Evolutionary conservation across 73 alveolate genomes (phyloP).

Genomic region (Uronychia setigera): DNA sequence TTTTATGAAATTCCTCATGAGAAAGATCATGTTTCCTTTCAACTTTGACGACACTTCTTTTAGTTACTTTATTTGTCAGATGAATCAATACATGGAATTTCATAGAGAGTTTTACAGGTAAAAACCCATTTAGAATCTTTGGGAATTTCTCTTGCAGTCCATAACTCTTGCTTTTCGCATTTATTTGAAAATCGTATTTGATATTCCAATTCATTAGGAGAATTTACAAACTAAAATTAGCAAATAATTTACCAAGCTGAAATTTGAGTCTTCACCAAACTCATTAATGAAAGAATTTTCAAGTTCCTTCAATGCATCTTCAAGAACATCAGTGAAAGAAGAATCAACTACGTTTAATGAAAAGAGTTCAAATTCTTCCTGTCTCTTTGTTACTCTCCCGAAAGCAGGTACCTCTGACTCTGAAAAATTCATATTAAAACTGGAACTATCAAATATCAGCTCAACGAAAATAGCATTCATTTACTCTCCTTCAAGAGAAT

Average conservation of each 20-base stretch:
- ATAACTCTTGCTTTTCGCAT: conserved; percentile 17
- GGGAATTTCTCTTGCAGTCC: conserved; percentile 12
- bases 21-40: background rate
- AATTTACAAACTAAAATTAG: background rate
- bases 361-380: background rate
- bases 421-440: background rate
- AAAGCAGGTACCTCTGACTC: background rate
- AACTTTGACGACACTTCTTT: background rate
- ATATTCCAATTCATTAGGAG: background rate
- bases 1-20: background rate
- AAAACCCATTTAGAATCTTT: conserved; percentile 6
- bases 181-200: background rate
- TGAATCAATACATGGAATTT: background rate
- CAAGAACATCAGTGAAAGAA: background rate
- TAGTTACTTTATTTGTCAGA: background rate
- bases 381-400: background rate
- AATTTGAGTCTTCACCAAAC: background rate
- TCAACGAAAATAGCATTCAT: conserved; percentile 11
- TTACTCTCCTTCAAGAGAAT: conserved; percentile 5
- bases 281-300: background rate
- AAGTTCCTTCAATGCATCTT: background rate
- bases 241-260: background rate
- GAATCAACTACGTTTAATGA: background rate
- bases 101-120: conserved; percentile 18
- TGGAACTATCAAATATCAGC: background rate